Conservation (phyloP, 2,329 filamentous ascomycete genomes). For the Botrytis porri region DNA sequence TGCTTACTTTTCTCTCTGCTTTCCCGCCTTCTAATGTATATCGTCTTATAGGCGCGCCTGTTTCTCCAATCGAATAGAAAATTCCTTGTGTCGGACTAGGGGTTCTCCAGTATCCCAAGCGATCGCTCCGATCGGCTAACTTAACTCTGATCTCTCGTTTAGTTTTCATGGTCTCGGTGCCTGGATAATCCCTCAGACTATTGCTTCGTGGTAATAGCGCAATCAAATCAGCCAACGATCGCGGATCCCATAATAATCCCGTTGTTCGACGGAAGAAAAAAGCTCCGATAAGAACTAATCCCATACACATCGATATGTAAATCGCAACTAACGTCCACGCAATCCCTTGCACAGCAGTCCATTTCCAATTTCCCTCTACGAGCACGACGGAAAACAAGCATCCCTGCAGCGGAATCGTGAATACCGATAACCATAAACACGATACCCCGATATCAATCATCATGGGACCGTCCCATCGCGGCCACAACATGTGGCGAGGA, state of each 20-base stretch:
- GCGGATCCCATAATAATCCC: conserved; percentile 80
- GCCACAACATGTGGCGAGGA: conserved; percentile 64
- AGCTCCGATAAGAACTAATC: conserved; percentile 56
- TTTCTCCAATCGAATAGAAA: conserved; percentile 78
- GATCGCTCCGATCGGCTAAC: conserved; percentile 58
- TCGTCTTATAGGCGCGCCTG: conserved; percentile 49
- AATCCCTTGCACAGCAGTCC: conserved; percentile 74
- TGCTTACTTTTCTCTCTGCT: conserved; percentile 43
- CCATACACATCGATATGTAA: conserved; percentile 65
- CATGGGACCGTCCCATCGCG: conserved; percentile 64
- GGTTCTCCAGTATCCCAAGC: conserved; percentile 83
- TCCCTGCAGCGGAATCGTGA: conserved; percentile 78
- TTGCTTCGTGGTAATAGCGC: conserved; percentile 79
- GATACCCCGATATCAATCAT: conserved; percentile 64
- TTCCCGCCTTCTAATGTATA: conserved; percentile 50
- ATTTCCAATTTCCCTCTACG: conserved; percentile 63
- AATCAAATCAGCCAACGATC: conserved; percentile 77
- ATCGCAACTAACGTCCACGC: conserved; percentile 75
- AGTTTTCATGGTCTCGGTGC: conserved; percentile 59
- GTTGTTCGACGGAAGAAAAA: conserved; percentile 66
- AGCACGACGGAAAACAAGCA: conserved; percentile 67
- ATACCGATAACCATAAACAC: conserved; percentile 73
- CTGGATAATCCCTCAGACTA: conserved; percentile 67
- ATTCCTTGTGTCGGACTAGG: conserved; percentile 59
- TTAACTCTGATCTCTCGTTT: conserved; percentile 52